Evolutionary conservation across 2,329 filamentous ascomycete species (phyloP).

Genomic region (Biscogniauxia marginata): DNA sequence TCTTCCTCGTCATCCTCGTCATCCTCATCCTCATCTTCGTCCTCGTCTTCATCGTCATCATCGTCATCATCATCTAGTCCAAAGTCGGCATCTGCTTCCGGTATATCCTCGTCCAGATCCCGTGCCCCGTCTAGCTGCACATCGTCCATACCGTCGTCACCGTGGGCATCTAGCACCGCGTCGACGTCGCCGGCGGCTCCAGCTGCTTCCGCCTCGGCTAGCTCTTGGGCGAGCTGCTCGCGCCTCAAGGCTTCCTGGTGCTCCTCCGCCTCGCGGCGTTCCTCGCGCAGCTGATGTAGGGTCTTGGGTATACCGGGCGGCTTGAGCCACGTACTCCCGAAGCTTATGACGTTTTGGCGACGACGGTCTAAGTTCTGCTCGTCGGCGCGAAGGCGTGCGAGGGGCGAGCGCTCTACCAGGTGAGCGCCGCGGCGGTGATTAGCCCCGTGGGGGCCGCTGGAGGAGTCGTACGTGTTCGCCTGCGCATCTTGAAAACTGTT

Average conservation of each 20-base stretch:
- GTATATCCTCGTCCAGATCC: constrained; percentile 73
- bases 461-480: constrained; percentile 25
- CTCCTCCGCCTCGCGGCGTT: constrained; percentile 84
- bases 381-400: constrained; percentile 71
- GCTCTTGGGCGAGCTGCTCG: constrained; percentile 69
- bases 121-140: constrained; percentile 54
- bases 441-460: constrained; percentile 31
- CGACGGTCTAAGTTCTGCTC: constrained; percentile 75
- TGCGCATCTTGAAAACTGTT: constrained; percentile 36
- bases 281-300: constrained; percentile 84
- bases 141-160: constrained; percentile 45
- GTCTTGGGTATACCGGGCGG: constrained; percentile 88
- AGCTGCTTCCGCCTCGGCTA: constrained; percentile 64
- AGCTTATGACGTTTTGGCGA: constrained; percentile 79
- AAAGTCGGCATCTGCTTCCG: constrained; percentile 61
- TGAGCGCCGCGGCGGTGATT: constrained; percentile 34
- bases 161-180: constrained; percentile 36
- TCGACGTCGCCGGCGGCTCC: constrained; percentile 33
- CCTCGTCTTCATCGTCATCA: constrained; percentile 39
- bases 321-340: constrained; percentile 86
- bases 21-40: constrained; percentile 34
- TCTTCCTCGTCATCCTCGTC: constrained; percentile 41
- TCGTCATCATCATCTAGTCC: constrained; percentile 46
- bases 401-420: constrained; percentile 55
- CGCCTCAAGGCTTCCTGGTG: constrained; percentile 71